These are phyloP conservation scores for Chamaecyparis obtusa DNA, from an alignment of 75 land plant species.

Conservation along the genomic window DNA sequence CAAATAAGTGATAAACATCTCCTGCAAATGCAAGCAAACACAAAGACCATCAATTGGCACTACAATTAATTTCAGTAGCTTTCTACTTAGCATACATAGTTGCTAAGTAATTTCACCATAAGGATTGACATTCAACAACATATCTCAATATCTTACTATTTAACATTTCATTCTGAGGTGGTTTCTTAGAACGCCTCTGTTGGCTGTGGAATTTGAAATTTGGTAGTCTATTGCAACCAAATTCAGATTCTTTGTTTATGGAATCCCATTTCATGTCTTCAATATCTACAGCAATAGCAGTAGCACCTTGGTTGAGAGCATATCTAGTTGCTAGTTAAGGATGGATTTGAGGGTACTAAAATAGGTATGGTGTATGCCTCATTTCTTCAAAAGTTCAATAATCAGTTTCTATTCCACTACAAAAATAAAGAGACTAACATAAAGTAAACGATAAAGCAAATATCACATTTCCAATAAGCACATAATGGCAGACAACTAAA, in stretches of 20 bases:
- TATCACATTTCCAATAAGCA: not conserved
- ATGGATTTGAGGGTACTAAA: slow-evolving; percentile 4
- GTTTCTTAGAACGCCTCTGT: slow-evolving; percentile 22
- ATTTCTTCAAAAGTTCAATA: not conserved
- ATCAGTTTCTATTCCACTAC: not conserved
- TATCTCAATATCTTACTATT: not conserved
- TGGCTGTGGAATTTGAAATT: slow-evolving; percentile 15
- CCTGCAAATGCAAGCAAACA: slow-evolving; percentile 36
- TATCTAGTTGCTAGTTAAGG: slow-evolving; percentile 53
- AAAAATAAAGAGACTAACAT: not conserved
- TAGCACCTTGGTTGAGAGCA: slow-evolving; percentile 77
- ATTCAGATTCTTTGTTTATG: slow-evolving; percentile 6
- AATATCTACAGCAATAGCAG: slow-evolving; percentile 73
- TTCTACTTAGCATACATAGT: not conserved
- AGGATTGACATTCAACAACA: not conserved
- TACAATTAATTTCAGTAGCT: not conserved
- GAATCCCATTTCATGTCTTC: slow-evolving; percentile 24
- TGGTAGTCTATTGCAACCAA: slow-evolving; percentile 10
- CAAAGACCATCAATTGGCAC: not conserved
- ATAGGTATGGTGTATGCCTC: not conserved
- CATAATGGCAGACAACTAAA: not conserved
- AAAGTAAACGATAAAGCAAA: not conserved
- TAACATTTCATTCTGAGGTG: slow-evolving; percentile 1
- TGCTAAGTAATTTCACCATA: not conserved
- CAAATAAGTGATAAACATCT: slow-evolving; percentile 62